phyloP scores from a whole-genome alignment of 164 flowering plant species.

The Dillenia turbinata region DNA sequence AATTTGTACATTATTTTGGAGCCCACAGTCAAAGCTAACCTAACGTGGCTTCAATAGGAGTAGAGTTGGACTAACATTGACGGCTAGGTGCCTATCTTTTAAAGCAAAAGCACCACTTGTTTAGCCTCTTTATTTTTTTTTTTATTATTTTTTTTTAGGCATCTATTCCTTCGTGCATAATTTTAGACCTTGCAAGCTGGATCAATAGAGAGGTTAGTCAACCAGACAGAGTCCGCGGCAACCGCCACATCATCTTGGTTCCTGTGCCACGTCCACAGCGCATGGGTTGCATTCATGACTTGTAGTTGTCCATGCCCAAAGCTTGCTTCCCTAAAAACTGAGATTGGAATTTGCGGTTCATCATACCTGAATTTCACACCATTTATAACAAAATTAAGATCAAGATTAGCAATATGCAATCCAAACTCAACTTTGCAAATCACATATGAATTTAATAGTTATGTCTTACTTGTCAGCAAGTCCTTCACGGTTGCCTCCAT shows the following conservation, averaged over 20 bases:
- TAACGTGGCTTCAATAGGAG: too few relatives aligned
- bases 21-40: too few relatives aligned
- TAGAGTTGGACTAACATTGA: too few relatives aligned
- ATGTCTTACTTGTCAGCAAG: slow-evolving; percentile 44
- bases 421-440: slow-evolving; percentile 1
- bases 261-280: slow-evolving; percentile 74
- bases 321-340: slow-evolving; percentile 76
- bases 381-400: slow-evolving; percentile 42
- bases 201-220: slow-evolving; percentile 37
- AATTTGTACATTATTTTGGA: too few relatives aligned
- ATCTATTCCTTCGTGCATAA: too few relatives aligned
- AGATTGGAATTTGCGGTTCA: slow-evolving; percentile 48
- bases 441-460: neutral
- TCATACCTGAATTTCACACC: slow-evolving; percentile 26
- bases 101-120: too few relatives aligned
- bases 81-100: too few relatives aligned
- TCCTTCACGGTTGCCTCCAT: slow-evolving; percentile 81
- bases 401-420: neutral
- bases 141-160: too few relatives aligned
- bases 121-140: neutral
- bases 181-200: slow-evolving; percentile 24
- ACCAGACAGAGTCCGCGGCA: slow-evolving; percentile 47
- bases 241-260: slow-evolving; percentile 47
- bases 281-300: slow-evolving; percentile 55
- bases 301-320: slow-evolving; percentile 71